Percentiles rank a stretch among this genome's conserved stretches.
phyloP scores from a whole-genome alignment of 23 red algal genomes.

The Gracilariopsis chorda region DNA sequence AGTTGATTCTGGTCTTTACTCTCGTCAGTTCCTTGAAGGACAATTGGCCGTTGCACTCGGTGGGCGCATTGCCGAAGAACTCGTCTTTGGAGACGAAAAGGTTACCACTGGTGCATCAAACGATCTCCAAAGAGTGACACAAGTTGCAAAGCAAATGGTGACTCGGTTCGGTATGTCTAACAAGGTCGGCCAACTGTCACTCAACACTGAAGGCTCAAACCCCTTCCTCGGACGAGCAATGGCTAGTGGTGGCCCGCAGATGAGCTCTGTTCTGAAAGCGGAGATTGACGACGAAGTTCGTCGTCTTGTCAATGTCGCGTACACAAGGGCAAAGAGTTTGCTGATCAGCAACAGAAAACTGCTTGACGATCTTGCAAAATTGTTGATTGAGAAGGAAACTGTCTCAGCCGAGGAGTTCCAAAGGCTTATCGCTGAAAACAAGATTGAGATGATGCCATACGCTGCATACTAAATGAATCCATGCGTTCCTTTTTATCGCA shows the following conservation, averaged over 20 bases:
- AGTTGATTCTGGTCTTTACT: slow-evolving; percentile 94
- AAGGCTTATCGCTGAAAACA: slow-evolving; percentile 82
- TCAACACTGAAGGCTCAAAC: slow-evolving; percentile 69
- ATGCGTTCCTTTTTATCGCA: too few species aligned
- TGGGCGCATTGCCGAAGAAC: slow-evolving; percentile 96
- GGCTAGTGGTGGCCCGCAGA: slow-evolving; percentile 63
- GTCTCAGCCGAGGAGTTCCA: slow-evolving; percentile 93
- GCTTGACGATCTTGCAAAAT: slow-evolving; percentile 78
- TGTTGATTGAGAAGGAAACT: slow-evolving; percentile 96
- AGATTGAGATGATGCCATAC: slow-evolving; percentile 94
- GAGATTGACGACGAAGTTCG: slow-evolving; percentile 90
- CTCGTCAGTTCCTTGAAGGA: slow-evolving; percentile 89
- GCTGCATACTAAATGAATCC: slow-evolving; percentile 20
- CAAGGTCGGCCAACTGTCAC: slow-evolving; percentile 80
- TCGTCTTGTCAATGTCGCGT: slow-evolving; percentile 88
- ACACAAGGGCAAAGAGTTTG: slow-evolving; percentile 74
- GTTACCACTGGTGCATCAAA: slow-evolving; percentile 95
- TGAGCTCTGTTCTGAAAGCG: slow-evolving; percentile 55
- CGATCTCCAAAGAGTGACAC: slow-evolving; percentile 92
- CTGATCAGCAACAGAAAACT: slow-evolving; percentile 77
- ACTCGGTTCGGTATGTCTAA: slow-evolving; percentile 90
- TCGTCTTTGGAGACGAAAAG: slow-evolving; percentile 86
- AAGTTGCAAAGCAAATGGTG: slow-evolving; percentile 92
- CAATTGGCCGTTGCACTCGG: slow-evolving; percentile 96
- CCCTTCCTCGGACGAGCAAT: slow-evolving; percentile 97